Evolutionary conservation across 352 stramenopile genomes (phyloP).

Genomic region (Pythium periplocum): DNA sequence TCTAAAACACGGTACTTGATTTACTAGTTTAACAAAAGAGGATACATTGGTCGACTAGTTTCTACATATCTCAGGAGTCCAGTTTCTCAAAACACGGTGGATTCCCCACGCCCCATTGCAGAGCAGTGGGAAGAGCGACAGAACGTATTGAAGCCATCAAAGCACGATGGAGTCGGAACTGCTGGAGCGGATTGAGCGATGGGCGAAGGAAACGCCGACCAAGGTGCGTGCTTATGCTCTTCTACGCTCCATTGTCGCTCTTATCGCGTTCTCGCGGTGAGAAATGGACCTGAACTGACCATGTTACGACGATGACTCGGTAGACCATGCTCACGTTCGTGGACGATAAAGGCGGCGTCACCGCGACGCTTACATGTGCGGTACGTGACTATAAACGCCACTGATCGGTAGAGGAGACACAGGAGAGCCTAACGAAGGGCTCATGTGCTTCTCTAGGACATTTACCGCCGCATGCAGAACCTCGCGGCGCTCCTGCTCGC

Average conservation of each 20-base stretch:
- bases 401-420: not conserved
- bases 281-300: conserved; percentile 8
- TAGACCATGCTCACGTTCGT: conserved; percentile 77
- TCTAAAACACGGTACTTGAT: too few species aligned
- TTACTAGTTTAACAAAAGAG: too few species aligned
- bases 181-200: conserved; percentile 68
- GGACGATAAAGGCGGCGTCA: conserved; percentile 56
- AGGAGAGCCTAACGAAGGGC: not conserved
- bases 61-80: too few species aligned
- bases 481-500: conserved; percentile 57
- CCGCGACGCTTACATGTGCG: conserved; percentile 43
- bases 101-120: not conserved
- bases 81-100: conserved; percentile 15
- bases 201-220: conserved; percentile 60
- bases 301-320: not conserved
- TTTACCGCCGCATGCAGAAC: conserved; percentile 62
- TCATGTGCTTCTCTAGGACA: conserved; percentile 31
- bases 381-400: conserved; percentile 22
- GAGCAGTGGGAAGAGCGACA: too few species aligned
- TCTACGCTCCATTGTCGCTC: not conserved
- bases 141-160: too few species aligned
- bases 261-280: not conserved
- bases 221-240: conserved; percentile 27
- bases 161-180: conserved; percentile 61
- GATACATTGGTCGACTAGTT: too few species aligned